Conservation (phyloP, 2,329 filamentous ascomycete species). For the Fusarium aywerte region DNA sequence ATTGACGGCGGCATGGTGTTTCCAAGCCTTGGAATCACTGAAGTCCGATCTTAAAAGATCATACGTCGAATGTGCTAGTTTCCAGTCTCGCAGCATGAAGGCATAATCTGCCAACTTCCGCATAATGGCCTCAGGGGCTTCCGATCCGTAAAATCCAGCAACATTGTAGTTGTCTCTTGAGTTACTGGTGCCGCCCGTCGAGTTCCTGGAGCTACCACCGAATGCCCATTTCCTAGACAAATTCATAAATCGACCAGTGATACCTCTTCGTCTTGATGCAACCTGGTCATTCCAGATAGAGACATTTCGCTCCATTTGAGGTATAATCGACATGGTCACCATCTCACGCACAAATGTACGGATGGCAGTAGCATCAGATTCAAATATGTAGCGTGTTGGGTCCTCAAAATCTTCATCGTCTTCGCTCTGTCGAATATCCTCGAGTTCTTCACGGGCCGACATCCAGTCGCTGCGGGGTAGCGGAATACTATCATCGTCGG, state of each 20-base stretch:
- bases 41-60: slow-evolving; percentile 91
- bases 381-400: slow-evolving; percentile 82
- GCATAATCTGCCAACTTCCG: slow-evolving; percentile 93
- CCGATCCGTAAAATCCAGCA: slow-evolving; percentile 83
- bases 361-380: slow-evolving; percentile 90
- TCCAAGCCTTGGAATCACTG: slow-evolving; percentile 96
- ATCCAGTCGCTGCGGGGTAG: slow-evolving; percentile 89
- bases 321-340: slow-evolving; percentile 92
- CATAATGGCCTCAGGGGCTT: slow-evolving; percentile 88
- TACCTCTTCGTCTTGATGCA: slow-evolving; percentile 85
- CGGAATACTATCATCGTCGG: slow-evolving; percentile 88
- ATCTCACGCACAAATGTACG: slow-evolving; percentile 92
- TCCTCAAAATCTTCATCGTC: slow-evolving; percentile 75
- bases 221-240: slow-evolving; percentile 93
- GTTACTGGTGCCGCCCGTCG: slow-evolving; percentile 62
- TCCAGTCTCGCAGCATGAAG: slow-evolving; percentile 97
- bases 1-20: slow-evolving; percentile 89
- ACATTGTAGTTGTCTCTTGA: slow-evolving; percentile 79
- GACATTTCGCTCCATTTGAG: slow-evolving; percentile 93
- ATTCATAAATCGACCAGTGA: slow-evolving; percentile 93
- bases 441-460: slow-evolving; percentile 85
- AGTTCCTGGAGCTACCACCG: slow-evolving; percentile 71
- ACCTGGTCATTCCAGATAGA: slow-evolving; percentile 98
- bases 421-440: slow-evolving; percentile 75
- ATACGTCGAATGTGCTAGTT: slow-evolving; percentile 89